Evolutionary conservation across 2,329 filamentous ascomycete genomes (phyloP), one percentile per base, ranked within the genome.

Genomic region (Corinectria fuckeliana): DNA sequence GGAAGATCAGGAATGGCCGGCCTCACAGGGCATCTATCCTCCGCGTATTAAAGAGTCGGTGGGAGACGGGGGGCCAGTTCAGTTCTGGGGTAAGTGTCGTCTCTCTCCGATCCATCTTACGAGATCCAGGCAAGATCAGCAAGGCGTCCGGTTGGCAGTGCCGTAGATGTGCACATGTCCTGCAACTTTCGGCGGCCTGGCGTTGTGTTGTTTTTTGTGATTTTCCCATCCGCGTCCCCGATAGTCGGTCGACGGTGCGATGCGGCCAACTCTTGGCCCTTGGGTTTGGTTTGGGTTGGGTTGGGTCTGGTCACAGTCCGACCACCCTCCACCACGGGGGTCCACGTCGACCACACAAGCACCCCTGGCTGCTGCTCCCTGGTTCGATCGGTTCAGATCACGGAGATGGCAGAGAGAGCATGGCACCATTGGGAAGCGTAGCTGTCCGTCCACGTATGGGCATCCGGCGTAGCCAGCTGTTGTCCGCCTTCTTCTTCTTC

Each of bases 351-450:
- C 42, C 42, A 28, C 42, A 28, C 23, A 44, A 13, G 9, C 25
- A 38, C 56, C 56, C 41, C 34, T 34, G 28, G 16, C 21, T n/a
- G 41, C 51, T 39, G 32, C 32, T 52, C 49, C 50, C 45, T 41
- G 25, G 47, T 30, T 56, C 57, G 51, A 60, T 56, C 57, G 50
- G 45, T 47, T 51, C 39, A 55, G 51, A 60, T 60, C 57, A 50
- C 21, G 26, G 34, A 51, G 21, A 36, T 36, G 32, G n/a, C n/a
- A 36, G 32, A 14, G 18, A 16, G 32, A 36, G 32, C 32, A 36
- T 36, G n/a, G n/a, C n/a, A 16, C 6, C n/a, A 16, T 36, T 42
- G 39, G 34, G 34, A 41, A 44, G 41, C 21, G 16, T 14, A 45
- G 42, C 42, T 45, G 25, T 18, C 42, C n/a, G 45, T 13, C 34